Evolutionary conservation across 768 basidiomycete genomes (phyloP).

Genomic region (Polyporus arcularius): DNA sequence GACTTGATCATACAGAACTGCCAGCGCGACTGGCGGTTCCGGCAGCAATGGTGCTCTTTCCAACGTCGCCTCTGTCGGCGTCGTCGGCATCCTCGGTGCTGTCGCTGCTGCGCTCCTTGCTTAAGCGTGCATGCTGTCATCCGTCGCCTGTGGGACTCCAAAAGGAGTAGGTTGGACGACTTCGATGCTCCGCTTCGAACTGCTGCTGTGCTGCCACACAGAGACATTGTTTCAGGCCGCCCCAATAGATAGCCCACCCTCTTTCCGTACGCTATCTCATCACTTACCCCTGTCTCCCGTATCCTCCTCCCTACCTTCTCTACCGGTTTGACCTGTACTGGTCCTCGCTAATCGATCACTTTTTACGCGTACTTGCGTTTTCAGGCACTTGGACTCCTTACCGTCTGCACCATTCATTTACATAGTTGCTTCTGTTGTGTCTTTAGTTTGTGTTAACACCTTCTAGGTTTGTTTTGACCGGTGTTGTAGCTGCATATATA

Average conservation of each 20-base stretch:
- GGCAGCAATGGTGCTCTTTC: constrained; percentile 32
- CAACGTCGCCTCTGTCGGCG: constrained; percentile 28
- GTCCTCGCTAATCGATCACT: not conserved
- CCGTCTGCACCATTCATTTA: constrained; percentile 1
- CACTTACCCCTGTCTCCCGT: not conserved
- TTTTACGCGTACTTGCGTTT: not conserved
- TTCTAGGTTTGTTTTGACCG: constrained; percentile 7
- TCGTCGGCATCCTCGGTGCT: constrained; percentile 41
- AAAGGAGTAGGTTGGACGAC: constrained; percentile 6
- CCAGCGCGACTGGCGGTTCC: constrained; percentile 23
- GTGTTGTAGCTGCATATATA: constrained; percentile 19
- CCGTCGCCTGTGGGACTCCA: not conserved
- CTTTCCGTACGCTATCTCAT: constrained; percentile 11
- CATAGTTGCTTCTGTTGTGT: not conserved
- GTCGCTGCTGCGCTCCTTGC: constrained; percentile 41
- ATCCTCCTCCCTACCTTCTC: not conserved
- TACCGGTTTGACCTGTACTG: constrained; percentile 1
- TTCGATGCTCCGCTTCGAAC: constrained; percentile 13
- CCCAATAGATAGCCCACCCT: constrained; percentile 15
- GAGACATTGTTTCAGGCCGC: constrained; percentile 18
- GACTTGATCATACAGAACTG: constrained; percentile 18
- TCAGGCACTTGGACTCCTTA: constrained; percentile 3
- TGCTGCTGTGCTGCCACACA: not conserved
- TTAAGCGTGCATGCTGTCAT: constrained; percentile 23
- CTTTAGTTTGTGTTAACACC: not conserved